Percentiles rank a stretch among this genome's conserved stretches.
Evolutionary conservation across 768 basidiomycete species (phyloP).

Genomic region (Amanita jacksonii): DNA sequence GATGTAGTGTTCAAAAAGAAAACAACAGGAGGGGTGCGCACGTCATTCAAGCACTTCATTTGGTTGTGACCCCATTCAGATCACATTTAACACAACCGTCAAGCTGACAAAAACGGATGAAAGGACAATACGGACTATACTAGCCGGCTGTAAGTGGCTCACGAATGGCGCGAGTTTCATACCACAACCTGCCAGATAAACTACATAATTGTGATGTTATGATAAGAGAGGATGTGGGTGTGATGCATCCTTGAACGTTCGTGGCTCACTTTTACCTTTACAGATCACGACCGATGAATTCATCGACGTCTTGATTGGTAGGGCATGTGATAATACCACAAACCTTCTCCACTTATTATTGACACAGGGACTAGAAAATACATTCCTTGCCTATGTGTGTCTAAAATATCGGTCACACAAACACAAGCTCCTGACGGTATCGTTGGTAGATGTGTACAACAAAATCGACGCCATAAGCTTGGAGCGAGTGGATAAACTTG

Average conservation of each 20-base stretch:
- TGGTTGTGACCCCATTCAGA: conserved; percentile 31
- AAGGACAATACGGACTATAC: conserved; percentile 85
- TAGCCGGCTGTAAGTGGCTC: conserved; percentile 70
- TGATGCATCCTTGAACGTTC: conserved; percentile 5
- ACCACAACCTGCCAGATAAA: conserved; percentile 44
- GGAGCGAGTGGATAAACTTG: conserved; percentile 75
- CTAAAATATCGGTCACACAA: background rate
- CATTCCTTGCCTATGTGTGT: conserved; percentile 81
- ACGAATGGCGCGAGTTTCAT: background rate
- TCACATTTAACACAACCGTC: conserved; percentile 88
- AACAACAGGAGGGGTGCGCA: conserved; percentile 80
- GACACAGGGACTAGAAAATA: conserved; percentile 85
- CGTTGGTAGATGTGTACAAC: conserved; percentile 76
- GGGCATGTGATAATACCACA: conserved; percentile 5
- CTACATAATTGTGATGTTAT: conserved; percentile 94
- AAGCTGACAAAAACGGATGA: conserved; percentile 94
- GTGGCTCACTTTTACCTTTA: conserved; percentile 7
- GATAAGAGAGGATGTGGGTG: conserved; percentile 90
- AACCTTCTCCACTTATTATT: background rate
- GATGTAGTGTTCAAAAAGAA: conserved; percentile 94
- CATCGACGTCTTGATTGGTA: conserved; percentile 95
- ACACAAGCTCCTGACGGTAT: background rate
- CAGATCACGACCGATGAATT: conserved; percentile 95
- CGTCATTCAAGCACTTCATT: background rate
- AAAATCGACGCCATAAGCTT: conserved; percentile 88